Evolutionary conservation across 495 filamentous ascomycete species (phyloP).

Genomic region (Tricharina praecox): DNA sequence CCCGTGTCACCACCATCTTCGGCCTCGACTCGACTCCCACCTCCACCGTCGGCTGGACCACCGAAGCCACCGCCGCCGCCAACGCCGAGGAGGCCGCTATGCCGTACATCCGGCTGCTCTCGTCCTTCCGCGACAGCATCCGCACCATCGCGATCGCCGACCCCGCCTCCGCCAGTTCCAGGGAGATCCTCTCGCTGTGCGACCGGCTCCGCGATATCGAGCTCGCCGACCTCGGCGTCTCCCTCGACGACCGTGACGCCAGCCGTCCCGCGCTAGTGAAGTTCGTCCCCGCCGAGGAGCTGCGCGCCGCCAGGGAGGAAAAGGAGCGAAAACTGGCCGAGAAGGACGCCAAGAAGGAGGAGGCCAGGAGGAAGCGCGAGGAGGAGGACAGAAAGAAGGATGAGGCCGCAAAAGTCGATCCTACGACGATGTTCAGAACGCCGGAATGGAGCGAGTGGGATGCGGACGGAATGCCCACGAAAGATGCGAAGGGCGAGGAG

Average conservation of each 20-base stretch:
- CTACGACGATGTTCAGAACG: slow-evolving; percentile 45
- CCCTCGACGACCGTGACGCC: slow-evolving; percentile 68
- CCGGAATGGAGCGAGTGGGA: slow-evolving; percentile 52
- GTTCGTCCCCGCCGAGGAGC: slow-evolving; percentile 51
- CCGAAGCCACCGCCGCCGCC: slow-evolving; percentile 40
- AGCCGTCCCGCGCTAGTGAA: slow-evolving; percentile 57
- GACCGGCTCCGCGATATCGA: slow-evolving; percentile 65
- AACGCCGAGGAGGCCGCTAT: slow-evolving; percentile 38
- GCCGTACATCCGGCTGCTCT: slow-evolving; percentile 47
- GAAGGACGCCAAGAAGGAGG: slow-evolving; percentile 41
- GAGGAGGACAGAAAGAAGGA: slow-evolving; percentile 35
- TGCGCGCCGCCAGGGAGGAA: slow-evolving; percentile 55
- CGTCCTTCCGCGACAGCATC: slow-evolving; percentile 49
- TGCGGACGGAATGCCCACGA: slow-evolving; percentile 65
- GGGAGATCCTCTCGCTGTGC: slow-evolving; percentile 48
- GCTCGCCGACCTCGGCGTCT: slow-evolving; percentile 62
- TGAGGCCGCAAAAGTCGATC: slow-evolving; percentile 31
- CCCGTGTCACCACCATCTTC: slow-evolving; percentile 64
- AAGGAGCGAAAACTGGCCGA: slow-evolving; percentile 42
- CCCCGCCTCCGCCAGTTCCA: slow-evolving; percentile 29
- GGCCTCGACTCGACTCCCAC: slow-evolving; percentile 61
- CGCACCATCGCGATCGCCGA: slow-evolving; percentile 40
- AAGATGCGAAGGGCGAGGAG: slow-evolving; percentile 56
- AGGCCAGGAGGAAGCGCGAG: slow-evolving; percentile 41
- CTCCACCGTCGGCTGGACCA: slow-evolving; percentile 62